Evolutionary conservation across 2,329 filamentous ascomycete genomes (phyloP).

Genomic region (Cytospora mali): DNA sequence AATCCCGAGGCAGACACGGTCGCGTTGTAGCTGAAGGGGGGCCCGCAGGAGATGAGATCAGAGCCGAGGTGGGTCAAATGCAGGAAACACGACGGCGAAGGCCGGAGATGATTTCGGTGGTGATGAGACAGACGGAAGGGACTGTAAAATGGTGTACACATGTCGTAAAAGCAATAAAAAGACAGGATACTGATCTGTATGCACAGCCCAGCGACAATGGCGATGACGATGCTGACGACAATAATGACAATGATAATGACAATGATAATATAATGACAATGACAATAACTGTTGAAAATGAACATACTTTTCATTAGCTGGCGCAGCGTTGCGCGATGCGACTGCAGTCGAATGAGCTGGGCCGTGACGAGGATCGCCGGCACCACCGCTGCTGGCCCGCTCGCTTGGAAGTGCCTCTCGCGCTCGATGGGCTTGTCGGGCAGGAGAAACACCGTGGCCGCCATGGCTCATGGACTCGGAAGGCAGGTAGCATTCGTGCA

Average conservation of each 20-base stretch:
- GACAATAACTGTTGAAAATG: neutral
- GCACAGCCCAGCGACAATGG: conserved; percentile 20
- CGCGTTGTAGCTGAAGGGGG: neutral
- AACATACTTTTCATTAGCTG: conserved; percentile 59
- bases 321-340: conserved; percentile 51
- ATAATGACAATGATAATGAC: too few species aligned
- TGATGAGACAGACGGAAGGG: conserved; percentile 8
- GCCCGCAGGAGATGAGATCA: conserved; percentile 3
- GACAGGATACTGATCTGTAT: neutral
- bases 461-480: conserved; percentile 62
- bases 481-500: conserved; percentile 65
- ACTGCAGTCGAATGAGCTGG: conserved; percentile 44
- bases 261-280: conserved; percentile 19
- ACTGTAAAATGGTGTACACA: neutral
- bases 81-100: conserved; percentile 13
- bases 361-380: conserved; percentile 44
- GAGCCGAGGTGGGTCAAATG: conserved; percentile 7
- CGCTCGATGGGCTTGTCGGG: conserved; percentile 53
- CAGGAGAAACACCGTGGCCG: conserved; percentile 60
- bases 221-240: too few species aligned
- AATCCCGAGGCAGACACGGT: conserved; percentile 1
- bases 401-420: conserved; percentile 59
- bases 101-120: conserved; percentile 13
- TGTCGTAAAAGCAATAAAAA: conserved; percentile 15
- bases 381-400: conserved; percentile 49